phyloP scores from a whole-genome alignment of 2,329 filamentous ascomycete species.

The Aspergillus transmontanensis region DNA sequence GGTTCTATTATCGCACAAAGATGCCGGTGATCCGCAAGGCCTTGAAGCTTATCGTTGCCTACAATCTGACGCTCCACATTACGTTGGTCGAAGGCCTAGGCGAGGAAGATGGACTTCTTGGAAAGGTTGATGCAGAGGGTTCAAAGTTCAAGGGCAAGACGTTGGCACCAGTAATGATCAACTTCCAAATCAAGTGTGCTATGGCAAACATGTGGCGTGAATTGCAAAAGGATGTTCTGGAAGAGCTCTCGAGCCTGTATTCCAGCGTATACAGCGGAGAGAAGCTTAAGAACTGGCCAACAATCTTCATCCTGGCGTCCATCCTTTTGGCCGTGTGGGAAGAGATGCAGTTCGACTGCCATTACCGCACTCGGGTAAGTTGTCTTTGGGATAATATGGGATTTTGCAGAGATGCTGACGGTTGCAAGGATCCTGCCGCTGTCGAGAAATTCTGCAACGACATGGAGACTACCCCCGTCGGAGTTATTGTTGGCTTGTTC shows the following conservation, averaged over 20 bases:
- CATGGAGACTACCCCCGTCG: constrained; percentile 95
- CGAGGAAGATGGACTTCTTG: constrained; percentile 74
- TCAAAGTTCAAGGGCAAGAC: constrained; percentile 90
- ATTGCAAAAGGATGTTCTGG: constrained; percentile 91
- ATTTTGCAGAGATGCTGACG: constrained; percentile 13
- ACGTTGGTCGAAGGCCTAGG: constrained; percentile 91
- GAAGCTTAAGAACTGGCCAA: constrained; percentile 98
- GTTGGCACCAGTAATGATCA: constrained; percentile 96
- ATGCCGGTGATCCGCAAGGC: constrained; percentile 91
- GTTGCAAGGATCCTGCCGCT: constrained; percentile 65
- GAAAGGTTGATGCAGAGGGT: constrained; percentile 81
- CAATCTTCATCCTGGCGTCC: constrained; percentile 94
- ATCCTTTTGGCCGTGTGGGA: constrained; percentile 96
- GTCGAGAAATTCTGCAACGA: constrained; percentile 95
- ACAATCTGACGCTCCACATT: constrained; percentile 92
- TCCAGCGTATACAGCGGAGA: constrained; percentile 98
- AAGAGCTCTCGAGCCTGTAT: constrained; percentile 89
- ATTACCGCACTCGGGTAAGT: constrained; percentile 77
- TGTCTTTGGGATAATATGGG: background rate
- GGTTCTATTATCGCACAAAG: constrained; percentile 87
- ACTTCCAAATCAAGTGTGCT: constrained; percentile 98
- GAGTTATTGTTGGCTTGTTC: constrained; percentile 95
- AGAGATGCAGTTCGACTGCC: constrained; percentile 97
- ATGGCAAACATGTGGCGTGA: constrained; percentile 98
- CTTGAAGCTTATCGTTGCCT: constrained; percentile 89